Evolutionary conservation across 768 basidiomycete genomes (phyloP).

Genomic region (Lactarius sanguifluus): DNA sequence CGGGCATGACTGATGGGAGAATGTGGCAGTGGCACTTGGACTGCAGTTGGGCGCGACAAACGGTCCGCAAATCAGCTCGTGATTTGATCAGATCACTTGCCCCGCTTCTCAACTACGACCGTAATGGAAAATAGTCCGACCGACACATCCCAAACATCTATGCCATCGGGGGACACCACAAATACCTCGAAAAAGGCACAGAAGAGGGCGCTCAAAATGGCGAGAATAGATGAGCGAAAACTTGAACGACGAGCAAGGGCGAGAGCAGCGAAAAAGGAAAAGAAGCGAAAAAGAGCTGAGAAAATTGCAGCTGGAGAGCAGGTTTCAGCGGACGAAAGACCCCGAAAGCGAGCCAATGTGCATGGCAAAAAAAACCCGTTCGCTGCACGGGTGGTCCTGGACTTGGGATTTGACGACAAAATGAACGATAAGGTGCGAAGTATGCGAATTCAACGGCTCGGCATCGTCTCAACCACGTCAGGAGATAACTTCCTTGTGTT

Average conservation of each 20-base stretch:
- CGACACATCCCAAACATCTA: not conserved
- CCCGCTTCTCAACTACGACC: not conserved
- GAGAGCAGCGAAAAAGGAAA: constrained; percentile 74
- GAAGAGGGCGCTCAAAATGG: constrained; percentile 73
- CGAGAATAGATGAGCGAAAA: constrained; percentile 63
- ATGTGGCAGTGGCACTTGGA: not conserved
- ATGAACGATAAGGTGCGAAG: constrained; percentile 90
- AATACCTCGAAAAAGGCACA: constrained; percentile 67
- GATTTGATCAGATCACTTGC: not conserved
- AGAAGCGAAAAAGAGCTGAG: constrained; percentile 58
- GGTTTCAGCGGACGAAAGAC: constrained; percentile 44
- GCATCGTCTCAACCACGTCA: constrained; percentile 36
- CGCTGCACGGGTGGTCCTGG: constrained; percentile 72
- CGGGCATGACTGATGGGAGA: constrained; percentile 13
- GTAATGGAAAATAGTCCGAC: constrained; percentile 9
- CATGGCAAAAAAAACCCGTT: constrained; percentile 33
- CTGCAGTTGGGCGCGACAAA: not conserved
- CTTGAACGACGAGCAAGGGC: constrained; percentile 73
- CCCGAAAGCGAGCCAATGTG: constrained; percentile 33
- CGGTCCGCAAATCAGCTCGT: constrained; percentile 16
- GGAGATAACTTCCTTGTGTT: constrained; percentile 89
- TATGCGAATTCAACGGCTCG: not conserved
- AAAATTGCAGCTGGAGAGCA: constrained; percentile 66
- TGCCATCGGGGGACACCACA: not conserved
- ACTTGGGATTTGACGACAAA: constrained; percentile 88